A percentile compares a stretch with the other conserved stretches of the same genome.
These are phyloP conservation scores for Psilocybe sp. DNA, from an alignment of 768 basidiomycete species.

Conservation along the genomic window DNA sequence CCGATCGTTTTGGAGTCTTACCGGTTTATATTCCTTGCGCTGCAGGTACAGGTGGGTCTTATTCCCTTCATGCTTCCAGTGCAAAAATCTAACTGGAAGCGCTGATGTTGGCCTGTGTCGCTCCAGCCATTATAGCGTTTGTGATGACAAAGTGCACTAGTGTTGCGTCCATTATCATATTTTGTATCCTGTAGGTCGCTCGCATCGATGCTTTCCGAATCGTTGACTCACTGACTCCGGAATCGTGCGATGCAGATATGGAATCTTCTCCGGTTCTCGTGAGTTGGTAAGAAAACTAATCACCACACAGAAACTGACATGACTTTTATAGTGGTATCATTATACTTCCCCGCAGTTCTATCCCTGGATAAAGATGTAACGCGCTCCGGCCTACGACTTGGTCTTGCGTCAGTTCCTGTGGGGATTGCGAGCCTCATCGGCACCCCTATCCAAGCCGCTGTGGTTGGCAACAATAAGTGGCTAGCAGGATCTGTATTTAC, in stretches of 20 bases:
- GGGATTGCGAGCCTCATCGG: slow-evolving; percentile 3
- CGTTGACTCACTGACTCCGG: not conserved
- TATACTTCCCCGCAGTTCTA: slow-evolving; percentile 1
- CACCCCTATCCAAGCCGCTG: slow-evolving; percentile 1
- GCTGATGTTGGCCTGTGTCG: too few species aligned
- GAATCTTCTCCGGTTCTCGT: not conserved
- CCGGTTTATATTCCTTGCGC: not conserved
- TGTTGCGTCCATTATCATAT: not conserved
- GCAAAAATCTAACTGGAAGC: too few species aligned
- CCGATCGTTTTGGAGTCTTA: slow-evolving; percentile 1
- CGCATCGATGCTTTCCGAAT: not conserved
- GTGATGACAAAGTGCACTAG: slow-evolving; percentile 1
- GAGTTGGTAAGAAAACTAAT: not conserved
- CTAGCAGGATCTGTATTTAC: not conserved
- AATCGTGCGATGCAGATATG: not conserved
- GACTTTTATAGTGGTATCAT: not conserved
- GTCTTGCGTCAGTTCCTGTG: slow-evolving; percentile 1
- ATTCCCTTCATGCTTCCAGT: too few species aligned
- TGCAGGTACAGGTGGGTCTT: not conserved
- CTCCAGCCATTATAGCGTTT: not conserved
- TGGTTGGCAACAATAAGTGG: slow-evolving; percentile 1
- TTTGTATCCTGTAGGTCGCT: not conserved
- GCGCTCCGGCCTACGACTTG: not conserved
- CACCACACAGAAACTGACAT: not conserved
- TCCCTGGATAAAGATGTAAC: not conserved